Evolutionary conservation across 2,329 filamentous ascomycete genomes (phyloP).

Genomic region (Lecanicillium sp.): DNA sequence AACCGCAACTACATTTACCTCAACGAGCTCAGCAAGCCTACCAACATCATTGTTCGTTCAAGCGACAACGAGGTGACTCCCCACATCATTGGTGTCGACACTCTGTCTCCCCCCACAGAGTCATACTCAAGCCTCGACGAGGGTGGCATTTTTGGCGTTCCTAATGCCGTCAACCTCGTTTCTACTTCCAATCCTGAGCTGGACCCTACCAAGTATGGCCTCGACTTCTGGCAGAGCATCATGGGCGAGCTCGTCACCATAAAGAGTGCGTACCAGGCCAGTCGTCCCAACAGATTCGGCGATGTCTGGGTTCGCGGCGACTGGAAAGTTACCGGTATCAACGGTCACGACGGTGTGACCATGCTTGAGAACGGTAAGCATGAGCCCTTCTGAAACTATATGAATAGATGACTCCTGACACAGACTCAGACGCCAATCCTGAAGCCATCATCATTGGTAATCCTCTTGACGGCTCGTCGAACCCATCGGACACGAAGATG

Average conservation of each 20-base stretch:
- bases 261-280: conserved; percentile 44
- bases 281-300: conserved; percentile 54
- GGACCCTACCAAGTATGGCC: conserved; percentile 51
- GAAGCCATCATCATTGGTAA: conserved; percentile 58
- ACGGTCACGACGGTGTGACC: conserved; percentile 56
- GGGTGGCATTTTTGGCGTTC: conserved; percentile 57
- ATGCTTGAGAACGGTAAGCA: conserved; percentile 43
- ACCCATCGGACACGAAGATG: conserved; percentile 51
- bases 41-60: conserved; percentile 43
- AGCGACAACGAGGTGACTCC: conserved; percentile 45
- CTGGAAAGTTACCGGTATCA: conserved; percentile 55
- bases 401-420: conserved; percentile 3
- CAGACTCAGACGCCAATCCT: conserved; percentile 52
- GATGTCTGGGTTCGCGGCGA: conserved; percentile 62
- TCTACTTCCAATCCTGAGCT: conserved; percentile 53
- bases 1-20: conserved; percentile 50
- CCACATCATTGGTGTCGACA: conserved; percentile 52
- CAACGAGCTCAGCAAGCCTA: conserved; percentile 52
- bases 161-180: conserved; percentile 51
- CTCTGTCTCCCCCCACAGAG: conserved; percentile 48
- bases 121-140: conserved; percentile 54
- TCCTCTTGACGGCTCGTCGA: conserved; percentile 56
- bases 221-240: conserved; percentile 69
- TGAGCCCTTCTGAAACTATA: background rate
- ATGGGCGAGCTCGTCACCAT: conserved; percentile 60